Percentiles rank a stretch among this genome's conserved stretches.
These are phyloP conservation scores for Epithemia pelagica DNA, from an alignment of 108 stramenopile genomes.

Conservation along the genomic window DNA sequence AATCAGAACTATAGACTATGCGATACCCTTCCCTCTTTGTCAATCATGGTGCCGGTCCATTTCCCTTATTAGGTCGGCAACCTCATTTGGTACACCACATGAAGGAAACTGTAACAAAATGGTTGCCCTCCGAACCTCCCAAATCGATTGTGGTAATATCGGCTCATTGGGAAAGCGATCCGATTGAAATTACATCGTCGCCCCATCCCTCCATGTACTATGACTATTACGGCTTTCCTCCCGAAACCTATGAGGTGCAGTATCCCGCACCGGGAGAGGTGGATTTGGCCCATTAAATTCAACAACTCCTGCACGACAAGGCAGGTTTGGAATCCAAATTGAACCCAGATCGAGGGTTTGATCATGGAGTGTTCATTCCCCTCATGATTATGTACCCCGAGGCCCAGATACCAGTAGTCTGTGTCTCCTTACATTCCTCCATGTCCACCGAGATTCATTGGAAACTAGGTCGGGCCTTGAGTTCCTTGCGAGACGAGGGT, in stretches of 20 bases:
- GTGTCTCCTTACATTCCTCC: constrained; percentile 41
- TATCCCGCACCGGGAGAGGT: constrained; percentile 63
- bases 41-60: constrained; percentile 45
- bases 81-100: constrained; percentile 24
- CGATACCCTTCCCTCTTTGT: constrained; percentile 29
- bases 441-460: constrained; percentile 40
- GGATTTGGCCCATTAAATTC: constrained; percentile 38
- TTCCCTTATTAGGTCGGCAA: constrained; percentile 37
- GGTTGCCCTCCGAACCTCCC: constrained; percentile 14
- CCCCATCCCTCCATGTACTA: constrained; percentile 36
- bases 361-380: constrained; percentile 88
- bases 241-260: constrained; percentile 59
- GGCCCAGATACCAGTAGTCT: constrained; percentile 74
- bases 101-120: constrained; percentile 15
- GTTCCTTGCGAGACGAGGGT: constrained; percentile 49
- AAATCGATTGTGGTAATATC: constrained; percentile 32
- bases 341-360: constrained; percentile 53
- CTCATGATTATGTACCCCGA: constrained; percentile 70
- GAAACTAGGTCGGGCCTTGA: constrained; percentile 53
- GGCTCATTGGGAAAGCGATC: constrained; percentile 38
- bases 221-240: constrained; percentile 81
- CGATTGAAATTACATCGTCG: constrained; percentile 23
- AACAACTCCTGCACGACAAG: constrained; percentile 24
- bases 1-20: too few relatives aligned
- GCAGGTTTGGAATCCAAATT: constrained; percentile 10